A percentile compares a stretch with the other conserved stretches of the same genome.
phyloP scores from a whole-genome alignment of 495 filamentous ascomycete genomes.

The Amphirosellinia nigrospora region DNA sequence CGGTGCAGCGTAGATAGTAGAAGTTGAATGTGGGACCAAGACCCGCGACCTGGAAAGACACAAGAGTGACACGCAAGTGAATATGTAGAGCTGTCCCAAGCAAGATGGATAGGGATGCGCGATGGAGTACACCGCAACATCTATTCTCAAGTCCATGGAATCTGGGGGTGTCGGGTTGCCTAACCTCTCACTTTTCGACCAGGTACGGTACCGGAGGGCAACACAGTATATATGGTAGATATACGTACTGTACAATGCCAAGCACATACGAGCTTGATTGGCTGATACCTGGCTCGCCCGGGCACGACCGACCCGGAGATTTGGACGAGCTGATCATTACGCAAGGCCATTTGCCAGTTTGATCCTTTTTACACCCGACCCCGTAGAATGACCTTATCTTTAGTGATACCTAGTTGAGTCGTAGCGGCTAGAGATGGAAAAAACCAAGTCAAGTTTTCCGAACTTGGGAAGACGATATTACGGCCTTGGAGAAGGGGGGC shows the following conservation, averaged over 20 bases:
- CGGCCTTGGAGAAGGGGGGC: no score
- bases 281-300: not conserved
- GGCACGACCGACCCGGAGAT: conserved; percentile 8
- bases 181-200: not conserved
- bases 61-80: not conserved
- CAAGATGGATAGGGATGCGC: not conserved
- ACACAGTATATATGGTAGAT: not conserved
- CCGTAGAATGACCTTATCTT: not conserved
- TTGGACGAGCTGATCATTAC: not conserved
- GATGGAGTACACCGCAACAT: not conserved
- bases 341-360: conserved; percentile 1
- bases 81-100: not conserved
- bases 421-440: not conserved
- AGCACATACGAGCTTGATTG: conserved; percentile 12
- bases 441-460: no score
- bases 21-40: not conserved
- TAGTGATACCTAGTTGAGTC: not conserved
- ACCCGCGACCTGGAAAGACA: not conserved
- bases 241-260: conserved; percentile 1
- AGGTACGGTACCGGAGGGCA: not conserved
- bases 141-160: not conserved
- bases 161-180: conserved; percentile 8
- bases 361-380: not conserved
- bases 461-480: no score
- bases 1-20: not conserved